A percentile compares a stretch with the other conserved stretches of the same genome.
Evolutionary conservation across 106 monocot species (phyloP).

Genomic region (Dendrobium officinale): DNA sequence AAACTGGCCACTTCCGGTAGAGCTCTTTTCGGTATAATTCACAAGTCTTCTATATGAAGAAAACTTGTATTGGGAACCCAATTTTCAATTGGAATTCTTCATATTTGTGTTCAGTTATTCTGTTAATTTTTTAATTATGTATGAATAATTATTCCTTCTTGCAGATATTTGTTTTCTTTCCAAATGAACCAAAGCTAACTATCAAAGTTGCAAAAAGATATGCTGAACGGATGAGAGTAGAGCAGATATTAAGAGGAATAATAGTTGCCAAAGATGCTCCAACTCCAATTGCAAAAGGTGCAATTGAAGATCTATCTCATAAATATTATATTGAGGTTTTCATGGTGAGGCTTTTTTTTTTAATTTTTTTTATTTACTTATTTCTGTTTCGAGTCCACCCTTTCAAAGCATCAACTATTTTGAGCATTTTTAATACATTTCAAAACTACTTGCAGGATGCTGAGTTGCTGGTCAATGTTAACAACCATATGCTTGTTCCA

Average conservation of each 20-base stretch:
- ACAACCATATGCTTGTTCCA: slow-evolving; percentile 65
- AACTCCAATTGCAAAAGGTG: slow-evolving; percentile 68
- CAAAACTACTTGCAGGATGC: slow-evolving; percentile 37
- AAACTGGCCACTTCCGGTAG: background rate
- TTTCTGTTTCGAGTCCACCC: background rate
- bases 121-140: background rate
- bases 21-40: background rate
- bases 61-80: too few relatives aligned
- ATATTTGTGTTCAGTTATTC: background rate
- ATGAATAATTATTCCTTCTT: background rate
- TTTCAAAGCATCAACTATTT: background rate
- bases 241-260: slow-evolving; percentile 54
- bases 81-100: too few relatives aligned
- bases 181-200: slow-evolving; percentile 68
- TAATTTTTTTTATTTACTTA: background rate
- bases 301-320: slow-evolving; percentile 44
- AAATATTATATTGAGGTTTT: slow-evolving; percentile 71
- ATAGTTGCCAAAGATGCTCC: slow-evolving; percentile 69
- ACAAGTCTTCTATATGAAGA: background rate
- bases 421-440: background rate
- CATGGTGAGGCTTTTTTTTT: slow-evolving; percentile 27
- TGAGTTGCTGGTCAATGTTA: slow-evolving; percentile 65
- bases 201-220: slow-evolving; percentile 62
- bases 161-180: slow-evolving; percentile 85
- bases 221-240: slow-evolving; percentile 59